Conservation (phyloP, 1,139 yeast species). For the Geotrichum carabidarum region DNA sequence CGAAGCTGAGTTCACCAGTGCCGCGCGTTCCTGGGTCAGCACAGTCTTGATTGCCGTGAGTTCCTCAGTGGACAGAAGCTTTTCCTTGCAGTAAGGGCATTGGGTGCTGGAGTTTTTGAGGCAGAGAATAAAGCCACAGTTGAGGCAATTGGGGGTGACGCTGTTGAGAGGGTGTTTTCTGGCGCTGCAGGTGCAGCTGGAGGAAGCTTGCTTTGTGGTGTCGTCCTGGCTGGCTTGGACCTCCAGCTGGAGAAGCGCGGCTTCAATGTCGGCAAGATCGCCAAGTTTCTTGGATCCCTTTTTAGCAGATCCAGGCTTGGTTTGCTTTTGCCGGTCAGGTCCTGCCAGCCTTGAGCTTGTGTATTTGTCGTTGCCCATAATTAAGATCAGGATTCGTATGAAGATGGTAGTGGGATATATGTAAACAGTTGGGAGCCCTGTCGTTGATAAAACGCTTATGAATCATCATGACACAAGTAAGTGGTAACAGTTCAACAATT, state of each 20-base stretch:
- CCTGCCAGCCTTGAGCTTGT: constrained; percentile 10
- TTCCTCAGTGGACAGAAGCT: constrained; percentile 58
- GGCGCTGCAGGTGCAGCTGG: constrained; percentile 60
- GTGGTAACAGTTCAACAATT: neutral
- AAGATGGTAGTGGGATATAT: neutral
- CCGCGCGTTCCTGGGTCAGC: constrained; percentile 34
- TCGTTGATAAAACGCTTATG: neutral
- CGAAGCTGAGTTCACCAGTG: constrained; percentile 31
- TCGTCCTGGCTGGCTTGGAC: neutral
- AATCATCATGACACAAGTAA: constrained; percentile 7
- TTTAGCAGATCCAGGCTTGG: neutral
- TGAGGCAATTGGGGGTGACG: constrained; percentile 85
- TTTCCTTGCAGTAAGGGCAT: constrained; percentile 76
- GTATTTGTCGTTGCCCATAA: constrained; percentile 8
- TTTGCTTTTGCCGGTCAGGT: no score
- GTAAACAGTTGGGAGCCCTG: neutral
- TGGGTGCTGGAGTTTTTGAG: constrained; percentile 81
- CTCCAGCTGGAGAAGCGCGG: constrained; percentile 9
- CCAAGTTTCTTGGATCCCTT: constrained; percentile 10
- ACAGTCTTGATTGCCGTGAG: constrained; percentile 48
- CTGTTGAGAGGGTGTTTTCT: constrained; percentile 83
- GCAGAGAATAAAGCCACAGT: constrained; percentile 93
- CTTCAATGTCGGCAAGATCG: constrained; percentile 15
- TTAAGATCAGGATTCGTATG: neutral
- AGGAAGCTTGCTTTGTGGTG: constrained; percentile 29